Base-by-base conservation (phyloP, 441 rosid genomes). In the Arabidopsis lyrata region DNA sequence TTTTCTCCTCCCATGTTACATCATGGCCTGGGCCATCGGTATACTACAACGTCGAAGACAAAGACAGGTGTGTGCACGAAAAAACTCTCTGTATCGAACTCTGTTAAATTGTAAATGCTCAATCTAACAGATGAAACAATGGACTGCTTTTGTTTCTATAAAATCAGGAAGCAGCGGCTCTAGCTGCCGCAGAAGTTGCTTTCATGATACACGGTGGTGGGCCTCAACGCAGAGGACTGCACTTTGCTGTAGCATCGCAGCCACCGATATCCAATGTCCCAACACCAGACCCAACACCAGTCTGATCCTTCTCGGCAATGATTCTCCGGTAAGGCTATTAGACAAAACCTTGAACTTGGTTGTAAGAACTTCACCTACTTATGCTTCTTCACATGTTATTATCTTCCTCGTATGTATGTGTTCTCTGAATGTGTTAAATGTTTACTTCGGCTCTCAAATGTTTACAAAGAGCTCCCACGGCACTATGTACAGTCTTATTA, bases 21-120 rank as follows among this genome's bases (percentile, higher is more conserved):
- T 95, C 70, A 89, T 93, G 99, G 99, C 98, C 56, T 95, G 99
- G 99, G 97, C 97, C 70, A 89, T 95, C 38, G 87, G 95, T 71
- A 84, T 91, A 70, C 73, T 95, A 74, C 98, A 95, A 82, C 97
- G 88, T 5, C 86, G 97, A n/a, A 85, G 97, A 72, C 97, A 91
- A 80, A 87, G 98, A 86, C 97, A 90, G 89, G 99, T 95, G 14
- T 79, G 70, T 12, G 18, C 45, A 55, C 2, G 0, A 14, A 10
- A 35, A 42, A 6, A 1, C 22, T 4, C 14, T 24, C 45, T 34
- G 8, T 38, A 44, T 11, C 48, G 35, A 62, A 60, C 35, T 57
- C 16, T 61, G 14, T 62, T 14, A 31, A 58, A 27, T 11, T 16
- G 38, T 44, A 22, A 75, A 39, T 36, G 34, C 41, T 68, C 47